Conservation (phyloP, 108 stramenopile genomes). For the Nannochloropsis oceanica region DNA sequence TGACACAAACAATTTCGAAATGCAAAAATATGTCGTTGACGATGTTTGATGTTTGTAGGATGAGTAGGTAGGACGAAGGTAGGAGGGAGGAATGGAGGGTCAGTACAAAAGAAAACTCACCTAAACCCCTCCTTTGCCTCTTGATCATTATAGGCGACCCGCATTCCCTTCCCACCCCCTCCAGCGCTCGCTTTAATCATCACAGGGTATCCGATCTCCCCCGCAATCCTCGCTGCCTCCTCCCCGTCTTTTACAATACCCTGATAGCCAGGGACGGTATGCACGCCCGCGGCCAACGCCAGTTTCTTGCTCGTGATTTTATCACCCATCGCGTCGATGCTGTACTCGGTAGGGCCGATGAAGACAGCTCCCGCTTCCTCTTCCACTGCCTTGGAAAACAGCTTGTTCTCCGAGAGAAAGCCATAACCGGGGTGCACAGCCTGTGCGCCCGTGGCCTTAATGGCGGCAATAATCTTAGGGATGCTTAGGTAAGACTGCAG, state of each 20-base stretch:
- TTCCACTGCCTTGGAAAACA: conserved; percentile 32
- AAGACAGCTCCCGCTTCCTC: conserved; percentile 11
- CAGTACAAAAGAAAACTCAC: neutral
- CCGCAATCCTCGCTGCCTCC: conserved; percentile 51
- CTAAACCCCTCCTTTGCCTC: neutral
- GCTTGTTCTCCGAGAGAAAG: conserved; percentile 56
- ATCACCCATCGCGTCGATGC: conserved; percentile 68
- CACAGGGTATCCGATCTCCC: conserved; percentile 89
- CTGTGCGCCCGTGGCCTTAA: conserved; percentile 51
- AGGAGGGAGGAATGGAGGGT: neutral
- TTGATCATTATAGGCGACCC: conserved; percentile 52
- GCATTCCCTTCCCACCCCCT: conserved; percentile 98
- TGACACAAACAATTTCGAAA: neutral
- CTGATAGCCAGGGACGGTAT: conserved; percentile 77
- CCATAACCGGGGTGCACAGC: conserved; percentile 89
- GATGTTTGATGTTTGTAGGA: neutral
- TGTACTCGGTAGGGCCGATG: conserved; percentile 27
- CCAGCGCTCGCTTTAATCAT: conserved; percentile 95
- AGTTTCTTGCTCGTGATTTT: conserved; percentile 82
- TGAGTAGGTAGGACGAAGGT: neutral
- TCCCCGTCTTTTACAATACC: conserved; percentile 38
- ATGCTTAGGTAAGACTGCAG: conserved; percentile 55
- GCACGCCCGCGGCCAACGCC: conserved; percentile 67
- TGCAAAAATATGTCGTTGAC: neutral
- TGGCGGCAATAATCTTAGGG: conserved; percentile 57